Conservation (phyloP, 129 eudicot species). For the Tanacetum coccineum region DNA sequence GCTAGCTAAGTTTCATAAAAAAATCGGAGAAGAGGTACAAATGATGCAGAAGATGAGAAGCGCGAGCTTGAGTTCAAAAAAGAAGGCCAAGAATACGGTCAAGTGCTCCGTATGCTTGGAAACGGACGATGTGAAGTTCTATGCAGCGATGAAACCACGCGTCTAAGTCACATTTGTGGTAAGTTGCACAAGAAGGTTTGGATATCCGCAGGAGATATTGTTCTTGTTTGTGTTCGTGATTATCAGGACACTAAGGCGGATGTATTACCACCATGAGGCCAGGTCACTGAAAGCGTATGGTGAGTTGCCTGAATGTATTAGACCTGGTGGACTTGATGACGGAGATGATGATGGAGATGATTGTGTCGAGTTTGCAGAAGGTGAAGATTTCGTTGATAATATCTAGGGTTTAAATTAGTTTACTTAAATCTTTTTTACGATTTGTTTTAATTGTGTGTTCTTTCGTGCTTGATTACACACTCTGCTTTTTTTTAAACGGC, state of each 20-base stretch:
- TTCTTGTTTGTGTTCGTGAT: slow-evolving; percentile 59
- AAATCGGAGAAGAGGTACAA: slow-evolving; percentile 87
- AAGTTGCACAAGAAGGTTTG: background rate
- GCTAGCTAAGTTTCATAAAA: no score
- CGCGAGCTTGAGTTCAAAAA: slow-evolving; percentile 85
- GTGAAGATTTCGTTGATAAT: slow-evolving; percentile 68
- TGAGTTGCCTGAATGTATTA: slow-evolving; percentile 75
- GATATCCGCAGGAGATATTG: slow-evolving; percentile 58
- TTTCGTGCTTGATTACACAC: no score
- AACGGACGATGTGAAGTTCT: slow-evolving; percentile 79
- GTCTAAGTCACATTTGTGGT: slow-evolving; percentile 24
- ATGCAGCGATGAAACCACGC: slow-evolving; percentile 81
- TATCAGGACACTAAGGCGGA: slow-evolving; percentile 95
- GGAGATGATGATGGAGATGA: slow-evolving; percentile 32
- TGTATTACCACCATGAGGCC: slow-evolving; percentile 13
- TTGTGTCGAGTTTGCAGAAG: slow-evolving; percentile 71
- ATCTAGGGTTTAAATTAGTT: slow-evolving; percentile 36
- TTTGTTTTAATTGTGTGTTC: no score
- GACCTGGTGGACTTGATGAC: slow-evolving; percentile 41
- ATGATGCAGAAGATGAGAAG: slow-evolving; percentile 90
- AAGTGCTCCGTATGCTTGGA: slow-evolving; percentile 83
- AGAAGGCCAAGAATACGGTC: slow-evolving; percentile 93
- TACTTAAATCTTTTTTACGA: background rate
- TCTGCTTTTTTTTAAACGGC: no score
- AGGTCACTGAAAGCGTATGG: slow-evolving; percentile 70